Base-by-base conservation (phyloP, 805 yeast genomes). In the Clavispora vitiphila region DNA sequence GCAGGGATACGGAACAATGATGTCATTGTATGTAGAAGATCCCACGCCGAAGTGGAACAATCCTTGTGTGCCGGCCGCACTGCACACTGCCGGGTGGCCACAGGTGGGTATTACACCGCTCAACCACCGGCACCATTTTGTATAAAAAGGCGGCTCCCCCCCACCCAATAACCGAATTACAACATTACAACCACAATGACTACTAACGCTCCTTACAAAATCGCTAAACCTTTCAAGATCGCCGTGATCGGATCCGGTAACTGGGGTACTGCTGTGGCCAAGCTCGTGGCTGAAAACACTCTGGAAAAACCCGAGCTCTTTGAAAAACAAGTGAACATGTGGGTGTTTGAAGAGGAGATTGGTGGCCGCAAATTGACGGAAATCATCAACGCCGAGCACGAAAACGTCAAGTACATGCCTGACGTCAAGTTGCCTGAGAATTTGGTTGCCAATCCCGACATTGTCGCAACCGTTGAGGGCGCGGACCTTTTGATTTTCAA, bases 191-290 rank as follows among this genome's bases (percentile, higher is more conserved):
- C 14, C 21, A 46, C 15, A 42, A 50, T 21, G 49, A 51, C 55
- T 51, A 53, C 61, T 29, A 48, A 57, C 19, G 47, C 57, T 30
- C 65, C 71, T 40, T 64, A 62, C 46, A 54, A 53, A 32, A 55
- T 68, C 41, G 61, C 50, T 26, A 54, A 48, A 26, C 64, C 65
- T 3, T 68, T 67, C 58, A 63, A 50, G 46, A 56, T 70, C 39
- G 64, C 70, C 51, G 68, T 70, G 40, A 63, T 70, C 40, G 75
- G 75, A 14, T 67, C 72, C 15, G 75, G 75, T 29, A 70, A 69
- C 54, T 70, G 75, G 75, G 75, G 75, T 21, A 69, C 75, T 32
- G 69, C 74, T 35, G 68, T 70, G 22, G 74, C 75, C 45, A 70
- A 69, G 55, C 60, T 70, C 23, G 51, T 70, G 35, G 71, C 75